phyloP scores from a whole-genome alignment of 2,329 filamentous ascomycete genomes.

The Rhexocercosporidium sp. region DNA sequence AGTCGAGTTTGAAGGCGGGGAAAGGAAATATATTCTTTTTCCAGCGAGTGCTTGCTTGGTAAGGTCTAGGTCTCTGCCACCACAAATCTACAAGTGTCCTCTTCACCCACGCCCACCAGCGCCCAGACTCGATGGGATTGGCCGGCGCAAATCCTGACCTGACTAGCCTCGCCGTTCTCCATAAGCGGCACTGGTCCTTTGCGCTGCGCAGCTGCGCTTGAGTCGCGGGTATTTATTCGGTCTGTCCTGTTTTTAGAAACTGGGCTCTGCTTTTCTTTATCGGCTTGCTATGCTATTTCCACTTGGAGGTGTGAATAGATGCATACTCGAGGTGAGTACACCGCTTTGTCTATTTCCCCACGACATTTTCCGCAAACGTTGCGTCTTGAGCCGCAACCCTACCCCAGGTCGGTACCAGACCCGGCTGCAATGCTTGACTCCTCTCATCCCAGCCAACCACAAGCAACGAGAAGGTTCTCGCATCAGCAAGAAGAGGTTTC shows the following conservation, averaged over 20 bases:
- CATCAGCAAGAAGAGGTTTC: not conserved
- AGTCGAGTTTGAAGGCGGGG: constrained; percentile 1
- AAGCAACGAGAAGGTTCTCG: not conserved
- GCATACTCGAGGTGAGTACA: not conserved
- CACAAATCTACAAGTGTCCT: constrained; percentile 27
- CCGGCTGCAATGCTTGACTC: constrained; percentile 7
- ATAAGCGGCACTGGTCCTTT: not conserved
- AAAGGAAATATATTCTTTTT: constrained; percentile 1
- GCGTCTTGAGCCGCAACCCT: not conserved
- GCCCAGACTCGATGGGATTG: constrained; percentile 18
- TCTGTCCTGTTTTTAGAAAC: not conserved
- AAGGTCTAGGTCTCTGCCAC: constrained; percentile 11
- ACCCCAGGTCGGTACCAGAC: constrained; percentile 10
- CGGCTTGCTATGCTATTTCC: no score
- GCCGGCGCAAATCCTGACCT: constrained; percentile 1
- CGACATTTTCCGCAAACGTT: not conserved
- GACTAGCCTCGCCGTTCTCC: constrained; percentile 1
- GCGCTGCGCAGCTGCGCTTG: not conserved
- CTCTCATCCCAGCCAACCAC: not conserved
- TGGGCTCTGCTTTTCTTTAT: not conserved
- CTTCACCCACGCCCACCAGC: constrained; percentile 19
- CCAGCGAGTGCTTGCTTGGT: constrained; percentile 12
- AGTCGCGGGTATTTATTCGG: constrained; percentile 7
- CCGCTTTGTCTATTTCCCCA: not conserved
- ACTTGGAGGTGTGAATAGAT: not conserved